phyloP scores from a whole-genome alignment of 345 rosid species.

The Lepidium africanum region DNA sequence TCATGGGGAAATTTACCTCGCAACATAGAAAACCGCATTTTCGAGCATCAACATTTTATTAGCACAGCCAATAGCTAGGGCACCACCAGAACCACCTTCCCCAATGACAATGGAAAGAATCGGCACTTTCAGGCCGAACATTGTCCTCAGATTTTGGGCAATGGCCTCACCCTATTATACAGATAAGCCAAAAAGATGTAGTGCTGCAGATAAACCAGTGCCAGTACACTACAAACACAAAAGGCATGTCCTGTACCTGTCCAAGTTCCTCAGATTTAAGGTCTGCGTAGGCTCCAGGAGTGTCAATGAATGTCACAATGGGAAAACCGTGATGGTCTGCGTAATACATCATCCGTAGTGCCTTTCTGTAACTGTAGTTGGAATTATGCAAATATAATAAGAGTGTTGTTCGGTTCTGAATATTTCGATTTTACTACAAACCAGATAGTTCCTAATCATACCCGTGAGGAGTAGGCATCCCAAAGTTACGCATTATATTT shows the following conservation, averaged over 20 bases:
- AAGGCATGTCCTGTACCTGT: slow-evolving; percentile 39
- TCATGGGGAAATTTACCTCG: slow-evolving; percentile 47
- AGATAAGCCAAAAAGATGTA: neutral
- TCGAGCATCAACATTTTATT: slow-evolving; percentile 92
- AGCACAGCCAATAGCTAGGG: slow-evolving; percentile 93
- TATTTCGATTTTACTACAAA: neutral
- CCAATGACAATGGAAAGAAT: slow-evolving; percentile 88
- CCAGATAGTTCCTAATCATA: slow-evolving; percentile 26
- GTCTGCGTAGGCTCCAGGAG: slow-evolving; percentile 82
- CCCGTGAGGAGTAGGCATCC: slow-evolving; percentile 99
- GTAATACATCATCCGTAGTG: slow-evolving; percentile 77
- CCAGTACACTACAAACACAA: neutral
- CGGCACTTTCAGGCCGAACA: slow-evolving; percentile 96
- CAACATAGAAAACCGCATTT: slow-evolving; percentile 93
- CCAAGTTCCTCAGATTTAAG: slow-evolving; percentile 72
- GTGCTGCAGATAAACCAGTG: neutral
- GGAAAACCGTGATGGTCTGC: slow-evolving; percentile 88
- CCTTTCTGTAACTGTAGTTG: slow-evolving; percentile 70
- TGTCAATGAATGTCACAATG: slow-evolving; percentile 71
- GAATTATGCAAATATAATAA: slow-evolving; percentile 2
- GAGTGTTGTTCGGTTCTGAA: neutral
- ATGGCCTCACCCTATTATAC: slow-evolving; percentile 84
- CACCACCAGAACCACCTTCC: slow-evolving; percentile 99
- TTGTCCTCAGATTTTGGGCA: slow-evolving; percentile 86
- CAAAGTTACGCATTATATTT: slow-evolving; percentile 88